Percentiles rank a stretch among this genome's conserved stretches.
These are phyloP conservation scores for Gynochthodes officinalis DNA, from an alignment of 257 asterid species.

Conservation along the genomic window DNA sequence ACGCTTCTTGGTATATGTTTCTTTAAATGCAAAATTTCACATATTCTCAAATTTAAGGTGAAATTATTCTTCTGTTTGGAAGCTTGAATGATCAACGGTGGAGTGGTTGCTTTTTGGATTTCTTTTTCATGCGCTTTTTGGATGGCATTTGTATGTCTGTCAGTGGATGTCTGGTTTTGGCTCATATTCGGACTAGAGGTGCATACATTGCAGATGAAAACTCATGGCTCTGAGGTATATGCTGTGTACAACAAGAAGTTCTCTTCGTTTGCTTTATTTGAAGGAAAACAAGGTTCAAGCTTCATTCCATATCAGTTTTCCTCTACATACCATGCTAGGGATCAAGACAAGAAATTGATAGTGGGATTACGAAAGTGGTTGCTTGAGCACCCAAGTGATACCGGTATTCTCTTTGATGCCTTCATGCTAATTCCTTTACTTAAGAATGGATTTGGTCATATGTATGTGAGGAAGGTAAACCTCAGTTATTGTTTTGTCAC, in stretches of 20 bases:
- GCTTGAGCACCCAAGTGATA: constrained; percentile 35
- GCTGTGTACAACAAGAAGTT: constrained; percentile 59
- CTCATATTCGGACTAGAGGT: not conserved
- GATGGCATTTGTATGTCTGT: not conserved
- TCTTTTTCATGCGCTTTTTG: not conserved
- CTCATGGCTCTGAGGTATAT: constrained; percentile 45
- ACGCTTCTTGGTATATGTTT: not conserved
- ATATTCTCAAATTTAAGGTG: not conserved
- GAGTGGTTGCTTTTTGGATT: not conserved
- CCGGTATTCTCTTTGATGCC: constrained; percentile 23
- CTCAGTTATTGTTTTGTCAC: not conserved
- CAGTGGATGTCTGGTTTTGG: not conserved
- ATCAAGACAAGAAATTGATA: constrained; percentile 45
- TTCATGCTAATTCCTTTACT: constrained; percentile 5
- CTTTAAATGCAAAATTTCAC: not conserved
- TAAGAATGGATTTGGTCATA: not conserved
- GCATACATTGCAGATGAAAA: constrained; percentile 43
- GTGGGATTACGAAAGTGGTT: constrained; percentile 49
- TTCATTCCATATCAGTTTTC: constrained; percentile 62
- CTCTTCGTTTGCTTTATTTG: constrained; percentile 73
- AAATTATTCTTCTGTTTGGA: not conserved
- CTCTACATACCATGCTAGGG: constrained; percentile 42
- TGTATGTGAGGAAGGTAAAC: not conserved
- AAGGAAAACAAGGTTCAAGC: constrained; percentile 37
- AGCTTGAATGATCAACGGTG: not conserved